Evolutionary conservation across 2,329 filamentous ascomycete species (phyloP).

Genomic region (Emericellopsis cladophorae): DNA sequence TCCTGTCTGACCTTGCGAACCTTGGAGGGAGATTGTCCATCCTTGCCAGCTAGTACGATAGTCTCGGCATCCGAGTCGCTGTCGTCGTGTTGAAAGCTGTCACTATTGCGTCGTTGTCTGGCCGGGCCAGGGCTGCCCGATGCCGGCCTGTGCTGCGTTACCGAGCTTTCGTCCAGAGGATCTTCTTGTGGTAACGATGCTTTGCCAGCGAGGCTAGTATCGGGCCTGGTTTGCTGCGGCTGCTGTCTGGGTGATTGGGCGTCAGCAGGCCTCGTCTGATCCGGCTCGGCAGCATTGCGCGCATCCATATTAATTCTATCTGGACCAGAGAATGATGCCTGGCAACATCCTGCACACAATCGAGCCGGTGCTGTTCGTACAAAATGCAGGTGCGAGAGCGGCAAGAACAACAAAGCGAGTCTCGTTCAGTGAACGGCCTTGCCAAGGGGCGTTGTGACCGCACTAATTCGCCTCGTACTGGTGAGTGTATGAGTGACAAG

Average conservation of each 20-base stretch:
- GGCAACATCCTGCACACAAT: conserved; percentile 43
- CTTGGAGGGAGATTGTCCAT: conserved; percentile 52
- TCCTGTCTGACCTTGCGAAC: conserved; percentile 53
- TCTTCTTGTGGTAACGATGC: too few relatives aligned
- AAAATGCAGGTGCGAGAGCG: neutral
- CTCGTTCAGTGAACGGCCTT: neutral
- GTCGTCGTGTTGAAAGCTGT: conserved; percentile 28
- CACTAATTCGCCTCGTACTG: too few relatives aligned
- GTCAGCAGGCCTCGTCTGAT: conserved; percentile 43
- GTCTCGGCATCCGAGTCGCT: conserved; percentile 62
- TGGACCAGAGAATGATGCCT: conserved; percentile 32
- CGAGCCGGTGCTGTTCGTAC: neutral
- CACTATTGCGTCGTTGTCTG: conserved; percentile 1
- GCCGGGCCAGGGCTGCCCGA: neutral
- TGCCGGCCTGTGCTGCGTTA: neutral
- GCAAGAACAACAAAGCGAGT: neutral
- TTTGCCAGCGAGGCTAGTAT: neutral
- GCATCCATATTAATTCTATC: conserved; percentile 55
- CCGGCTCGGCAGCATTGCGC: conserved; percentile 53
- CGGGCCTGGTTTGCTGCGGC: neutral
- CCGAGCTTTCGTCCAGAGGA: neutral
- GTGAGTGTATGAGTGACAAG: too few relatives aligned
- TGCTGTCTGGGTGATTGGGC: conserved; percentile 14
- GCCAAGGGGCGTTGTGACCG: too few relatives aligned
- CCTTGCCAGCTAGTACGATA: conserved; percentile 53